A percentile compares a stretch with the other conserved stretches of the same genome.
Conservation (phyloP, 768 basidiomycete species). For the Tricholoma flavovirens region DNA sequence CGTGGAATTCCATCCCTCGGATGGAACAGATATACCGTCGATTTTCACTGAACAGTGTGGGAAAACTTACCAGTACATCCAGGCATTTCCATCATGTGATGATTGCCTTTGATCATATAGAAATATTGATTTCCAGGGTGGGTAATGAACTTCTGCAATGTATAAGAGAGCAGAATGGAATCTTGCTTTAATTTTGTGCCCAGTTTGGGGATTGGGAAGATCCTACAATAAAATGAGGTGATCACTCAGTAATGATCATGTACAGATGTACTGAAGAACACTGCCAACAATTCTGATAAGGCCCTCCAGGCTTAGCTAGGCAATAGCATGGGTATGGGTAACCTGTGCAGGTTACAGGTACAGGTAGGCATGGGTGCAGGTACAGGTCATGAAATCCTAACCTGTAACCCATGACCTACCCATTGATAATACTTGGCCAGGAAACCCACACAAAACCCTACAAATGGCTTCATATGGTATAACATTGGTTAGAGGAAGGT, state of each 20-base stretch:
- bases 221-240: slow-evolving; percentile 44
- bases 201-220: slow-evolving; percentile 93
- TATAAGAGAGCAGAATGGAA: slow-evolving; percentile 83
- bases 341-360: no score
- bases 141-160: slow-evolving; percentile 89
- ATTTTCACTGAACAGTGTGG: no score
- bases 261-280: slow-evolving; percentile 68
- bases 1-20: no score
- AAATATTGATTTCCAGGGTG: slow-evolving; percentile 82
- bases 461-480: no score
- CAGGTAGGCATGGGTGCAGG: no score
- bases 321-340: no score
- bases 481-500: no score
- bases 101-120: slow-evolving; percentile 94
- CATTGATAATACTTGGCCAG: no score
- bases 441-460: no score
- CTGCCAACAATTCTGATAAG: slow-evolving; percentile 95
- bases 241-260: slow-evolving; percentile 5
- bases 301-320: slow-evolving; percentile 93
- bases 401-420: no score
- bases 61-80: slow-evolving; percentile 70
- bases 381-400: no score
- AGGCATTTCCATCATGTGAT: slow-evolving; percentile 76
- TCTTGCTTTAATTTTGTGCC: slow-evolving; percentile 96
- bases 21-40: no score